Evolutionary conservation across 2,329 filamentous ascomycete species (phyloP).

Genomic region (Mycosphaerella sp.): DNA sequence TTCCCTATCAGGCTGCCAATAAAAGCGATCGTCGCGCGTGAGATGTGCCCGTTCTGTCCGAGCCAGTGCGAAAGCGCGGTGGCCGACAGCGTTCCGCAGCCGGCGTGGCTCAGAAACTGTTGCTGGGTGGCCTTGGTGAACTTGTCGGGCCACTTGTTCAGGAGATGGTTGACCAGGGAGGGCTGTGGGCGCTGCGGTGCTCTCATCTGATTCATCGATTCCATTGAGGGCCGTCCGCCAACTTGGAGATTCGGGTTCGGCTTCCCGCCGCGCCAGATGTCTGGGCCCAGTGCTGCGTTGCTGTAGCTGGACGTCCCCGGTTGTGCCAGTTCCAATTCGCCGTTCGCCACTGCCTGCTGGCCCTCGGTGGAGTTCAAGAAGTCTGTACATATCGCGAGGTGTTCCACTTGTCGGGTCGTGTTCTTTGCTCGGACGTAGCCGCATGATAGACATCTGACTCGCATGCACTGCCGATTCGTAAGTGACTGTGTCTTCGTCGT

Average conservation of each 20-base stretch:
- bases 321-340: conserved; percentile 23
- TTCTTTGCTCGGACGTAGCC: conserved; percentile 48
- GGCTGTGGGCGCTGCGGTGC: conserved; percentile 31
- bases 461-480: conserved; percentile 38
- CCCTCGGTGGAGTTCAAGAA: conserved; percentile 44
- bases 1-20: conserved; percentile 59
- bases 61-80: conserved; percentile 59
- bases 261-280: conserved; percentile 42
- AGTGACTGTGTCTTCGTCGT: not conserved
- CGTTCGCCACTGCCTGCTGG: conserved; percentile 32
- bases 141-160: conserved; percentile 43
- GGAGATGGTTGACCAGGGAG: conserved; percentile 54
- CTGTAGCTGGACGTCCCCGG: conserved; percentile 11
- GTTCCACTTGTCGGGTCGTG: conserved; percentile 47
- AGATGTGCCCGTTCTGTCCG: conserved; percentile 65
- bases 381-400: conserved; percentile 42
- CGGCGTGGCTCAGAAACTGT: conserved; percentile 60
- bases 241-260: conserved; percentile 46
- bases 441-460: conserved; percentile 45
- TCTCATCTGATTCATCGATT: conserved; percentile 15
- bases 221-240: conserved; percentile 25
- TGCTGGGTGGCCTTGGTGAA: conserved; percentile 57
- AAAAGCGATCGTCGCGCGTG: conserved; percentile 63
- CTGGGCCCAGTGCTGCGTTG: conserved; percentile 22
- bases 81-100: conserved; percentile 55